Percentiles rank a stretch among this genome's conserved stretches.
phyloP scores from a whole-genome alignment of 495 filamentous ascomycete species.

The Jackrogersella multiformis region DNA sequence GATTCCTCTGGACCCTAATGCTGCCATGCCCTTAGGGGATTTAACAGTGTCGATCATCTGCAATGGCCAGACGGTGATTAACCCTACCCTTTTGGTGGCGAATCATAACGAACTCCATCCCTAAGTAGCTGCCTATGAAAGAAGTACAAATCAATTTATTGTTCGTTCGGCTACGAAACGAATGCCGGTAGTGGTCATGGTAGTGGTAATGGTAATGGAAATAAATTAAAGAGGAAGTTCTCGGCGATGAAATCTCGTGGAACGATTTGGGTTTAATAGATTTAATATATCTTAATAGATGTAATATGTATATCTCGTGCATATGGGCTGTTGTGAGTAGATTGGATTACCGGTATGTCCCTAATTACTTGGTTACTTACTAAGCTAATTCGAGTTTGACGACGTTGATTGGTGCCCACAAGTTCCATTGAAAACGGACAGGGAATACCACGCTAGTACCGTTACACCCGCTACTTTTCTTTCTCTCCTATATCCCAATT shows the following conservation, averaged over 20 bases:
- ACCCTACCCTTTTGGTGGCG: not conserved
- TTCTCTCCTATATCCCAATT: not conserved
- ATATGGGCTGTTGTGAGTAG: not conserved
- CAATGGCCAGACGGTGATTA: not conserved
- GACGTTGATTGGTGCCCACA: constrained; percentile 38
- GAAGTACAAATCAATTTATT: too few species aligned
- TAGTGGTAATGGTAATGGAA: not conserved
- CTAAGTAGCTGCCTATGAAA: not conserved
- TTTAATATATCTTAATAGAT: constrained; percentile 1
- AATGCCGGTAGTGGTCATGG: not conserved
- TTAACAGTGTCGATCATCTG: constrained; percentile 1
- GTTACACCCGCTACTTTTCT: constrained; percentile 9
- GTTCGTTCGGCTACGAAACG: too few species aligned
- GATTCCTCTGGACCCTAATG: not conserved
- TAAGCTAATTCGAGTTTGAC: not conserved
- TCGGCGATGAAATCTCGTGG: not conserved
- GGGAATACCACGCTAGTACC: constrained; percentile 10
- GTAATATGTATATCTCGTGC: not conserved
- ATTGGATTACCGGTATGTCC: not conserved
- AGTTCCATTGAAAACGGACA: constrained; percentile 19
- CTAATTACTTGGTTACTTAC: not conserved
- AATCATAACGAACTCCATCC: not conserved
- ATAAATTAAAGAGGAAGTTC: not conserved
- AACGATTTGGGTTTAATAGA: not conserved
- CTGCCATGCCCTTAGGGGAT: not conserved